Base-by-base conservation (phyloP, 1,284 basidiomycete species). In the Bjerkandera adusta region DNA sequence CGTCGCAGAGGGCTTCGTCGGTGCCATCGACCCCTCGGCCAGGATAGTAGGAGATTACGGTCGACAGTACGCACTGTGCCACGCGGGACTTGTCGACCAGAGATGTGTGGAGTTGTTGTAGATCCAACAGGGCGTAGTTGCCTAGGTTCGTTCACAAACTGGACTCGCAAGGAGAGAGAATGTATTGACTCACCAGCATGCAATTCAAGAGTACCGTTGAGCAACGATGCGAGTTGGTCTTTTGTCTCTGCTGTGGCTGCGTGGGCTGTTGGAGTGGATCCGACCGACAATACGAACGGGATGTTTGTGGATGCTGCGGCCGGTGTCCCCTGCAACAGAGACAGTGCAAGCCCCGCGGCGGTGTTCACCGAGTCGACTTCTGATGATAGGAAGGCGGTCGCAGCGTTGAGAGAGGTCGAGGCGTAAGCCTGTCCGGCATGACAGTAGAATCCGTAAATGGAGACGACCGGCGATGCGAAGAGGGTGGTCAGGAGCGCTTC, bases 221-320 rank as follows among this genome's bases (percentile, higher is more conserved):
- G 64, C 35, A 70, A 57, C n/a, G 71, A 64, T 6, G 73, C 67
- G 11, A 87, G 58, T 30, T 68, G 61, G 10, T 65, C 63, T 38
- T 69, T 69, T 8, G 76, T 69, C 49, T 75, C 76, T n/a, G 71
- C 67, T 16, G 75, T 79, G 4, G 85, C 86, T 8, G 82, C 82
- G 60, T 91, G 86, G 0, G 89, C 89, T 2, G 91, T 86, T 1
- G 91, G 91, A 2, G 91, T 93, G n/a, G 89, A 85, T 11, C 91
- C 91, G 1, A 92, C 84, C 2, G 86, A 87, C 18, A 93, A 68
- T 1, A 89, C 75, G 56, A 89, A 89, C 1, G 75, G 75, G 32
- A 71, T 60, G 6, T 66, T 63, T 40, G 71, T 62, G 13, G 60
- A 51, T 3, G 53, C 42, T n/a, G 53, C 55, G 26, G 60, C 62